Evolutionary conservation across 2,329 filamentous ascomycete species (phyloP).

Genomic region (Coniella lustricola): DNA sequence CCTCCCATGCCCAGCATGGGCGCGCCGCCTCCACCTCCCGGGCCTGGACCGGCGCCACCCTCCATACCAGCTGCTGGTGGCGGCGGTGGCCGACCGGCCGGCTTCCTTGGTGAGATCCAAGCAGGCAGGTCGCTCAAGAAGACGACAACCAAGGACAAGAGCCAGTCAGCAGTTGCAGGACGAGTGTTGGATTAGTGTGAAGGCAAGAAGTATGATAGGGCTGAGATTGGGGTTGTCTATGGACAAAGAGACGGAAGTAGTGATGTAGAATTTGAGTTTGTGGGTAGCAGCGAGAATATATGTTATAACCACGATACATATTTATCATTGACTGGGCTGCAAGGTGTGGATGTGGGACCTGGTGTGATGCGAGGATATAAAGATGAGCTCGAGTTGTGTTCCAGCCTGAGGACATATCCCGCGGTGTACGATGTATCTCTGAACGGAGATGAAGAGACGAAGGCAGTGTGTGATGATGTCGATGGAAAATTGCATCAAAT

Average conservation of each 20-base stretch:
- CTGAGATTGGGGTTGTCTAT: background rate
- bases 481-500: too few species aligned
- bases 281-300: too few species aligned
- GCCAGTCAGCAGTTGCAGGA: constrained; percentile 64
- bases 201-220: background rate
- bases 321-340: too few species aligned
- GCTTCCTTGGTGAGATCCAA: constrained; percentile 77
- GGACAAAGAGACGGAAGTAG: background rate
- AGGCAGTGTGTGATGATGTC: too few species aligned
- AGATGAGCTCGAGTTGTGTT: too few species aligned
- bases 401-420: too few species aligned
- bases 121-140: constrained; percentile 74
- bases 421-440: too few species aligned
- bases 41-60: constrained; percentile 20
- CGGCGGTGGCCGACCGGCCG: constrained; percentile 43
- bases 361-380: too few species aligned
- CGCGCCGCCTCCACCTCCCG: constrained; percentile 32
- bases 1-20: constrained; percentile 32
- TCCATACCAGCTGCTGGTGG: constrained; percentile 30
- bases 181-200: constrained; percentile 52
- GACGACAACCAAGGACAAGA: constrained; percentile 83
- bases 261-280: background rate
- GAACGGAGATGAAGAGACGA: too few species aligned
- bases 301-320: too few species aligned
- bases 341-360: too few species aligned